Evolutionary conservation across 2,329 filamentous ascomycete genomes (phyloP).

Genomic region (Plenodomus tracheiphilus): DNA sequence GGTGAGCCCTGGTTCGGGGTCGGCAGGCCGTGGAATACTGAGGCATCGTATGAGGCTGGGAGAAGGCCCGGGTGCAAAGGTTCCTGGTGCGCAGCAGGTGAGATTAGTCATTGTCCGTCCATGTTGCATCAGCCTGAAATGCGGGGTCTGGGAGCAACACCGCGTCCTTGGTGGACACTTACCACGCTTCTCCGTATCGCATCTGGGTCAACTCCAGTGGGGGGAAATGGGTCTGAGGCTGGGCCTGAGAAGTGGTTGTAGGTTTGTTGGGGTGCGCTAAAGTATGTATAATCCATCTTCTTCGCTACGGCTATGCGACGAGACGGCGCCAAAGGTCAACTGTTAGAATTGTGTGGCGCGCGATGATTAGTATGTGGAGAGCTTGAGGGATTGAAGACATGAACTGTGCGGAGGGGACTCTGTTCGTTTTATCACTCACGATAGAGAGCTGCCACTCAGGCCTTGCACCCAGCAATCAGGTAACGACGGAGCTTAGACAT

Average conservation of each 20-base stretch:
- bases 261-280: constrained; percentile 49
- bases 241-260: constrained; percentile 54
- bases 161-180: constrained; percentile 16
- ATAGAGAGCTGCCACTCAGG: background rate
- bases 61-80: constrained; percentile 46
- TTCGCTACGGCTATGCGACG: too few relatives aligned
- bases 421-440: background rate
- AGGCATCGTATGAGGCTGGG: constrained; percentile 33
- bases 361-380: background rate
- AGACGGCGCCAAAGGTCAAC: too few relatives aligned
- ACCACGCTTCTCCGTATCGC: constrained; percentile 41
- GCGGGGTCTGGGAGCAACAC: constrained; percentile 9
- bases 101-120: constrained; percentile 24
- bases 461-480: background rate
- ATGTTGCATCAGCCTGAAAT: constrained; percentile 5
- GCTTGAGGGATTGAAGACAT: too few relatives aligned
- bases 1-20: constrained; percentile 39
- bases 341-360: background rate
- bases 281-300: constrained; percentile 63
- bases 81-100: constrained; percentile 35
- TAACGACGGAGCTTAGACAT: background rate
- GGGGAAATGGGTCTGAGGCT: constrained; percentile 42
- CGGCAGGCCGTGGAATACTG: constrained; percentile 31
- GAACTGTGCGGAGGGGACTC: background rate
- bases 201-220: constrained; percentile 43